Evolutionary conservation across 2,329 filamentous ascomycete genomes (phyloP), one percentile per base, ranked within the genome.

Genomic region (Chaetothyriales sp.): DNA sequence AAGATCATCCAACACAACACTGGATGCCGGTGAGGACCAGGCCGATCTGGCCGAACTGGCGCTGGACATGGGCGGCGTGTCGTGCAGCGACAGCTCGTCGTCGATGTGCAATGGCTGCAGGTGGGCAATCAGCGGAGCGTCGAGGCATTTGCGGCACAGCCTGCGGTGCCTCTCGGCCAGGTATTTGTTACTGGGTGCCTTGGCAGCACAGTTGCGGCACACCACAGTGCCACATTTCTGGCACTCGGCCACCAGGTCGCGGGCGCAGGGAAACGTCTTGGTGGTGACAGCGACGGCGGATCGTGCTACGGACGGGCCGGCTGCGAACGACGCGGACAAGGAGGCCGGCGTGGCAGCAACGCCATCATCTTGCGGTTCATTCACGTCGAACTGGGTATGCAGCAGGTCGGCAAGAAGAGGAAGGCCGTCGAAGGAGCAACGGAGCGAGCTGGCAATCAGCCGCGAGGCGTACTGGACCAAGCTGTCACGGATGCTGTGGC

Each of bases 191-290:
- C 83, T 78, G 0, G 86, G 87, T 0, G 84, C 80, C 66, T 95
- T 95, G 61, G 86, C 83, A 5, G 83, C 82, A 67, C 90, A 96
- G 60, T 96, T 96, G 68, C 90, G 78, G 66, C 90, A 96, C 50
- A 95, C 80, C 22, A 88, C 75, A 25, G 70, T 79, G 42, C 76
- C 77, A 65, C 90, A 96, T 55, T 81, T 77, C 50, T 86, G 79
- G 66, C 90, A 95, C 59, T 84, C 82, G 43, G 75, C 78, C 4
- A 96, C 90, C 78, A 94, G 78, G 65, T 95, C 90, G 54, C 86
- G 76, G 19, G 90, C 90, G 64, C 90, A 96, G 59, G 76, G 75
- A 4, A 84, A 81, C 25, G 84, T 74, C 66, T 86, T 90, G 49
- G 32, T 15, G 32, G 10, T 39, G 3, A 39, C 32, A 15, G 32